Conservation (phyloP, 176 grass and related monocot genomes). For the Chloris gayana region DNA sequence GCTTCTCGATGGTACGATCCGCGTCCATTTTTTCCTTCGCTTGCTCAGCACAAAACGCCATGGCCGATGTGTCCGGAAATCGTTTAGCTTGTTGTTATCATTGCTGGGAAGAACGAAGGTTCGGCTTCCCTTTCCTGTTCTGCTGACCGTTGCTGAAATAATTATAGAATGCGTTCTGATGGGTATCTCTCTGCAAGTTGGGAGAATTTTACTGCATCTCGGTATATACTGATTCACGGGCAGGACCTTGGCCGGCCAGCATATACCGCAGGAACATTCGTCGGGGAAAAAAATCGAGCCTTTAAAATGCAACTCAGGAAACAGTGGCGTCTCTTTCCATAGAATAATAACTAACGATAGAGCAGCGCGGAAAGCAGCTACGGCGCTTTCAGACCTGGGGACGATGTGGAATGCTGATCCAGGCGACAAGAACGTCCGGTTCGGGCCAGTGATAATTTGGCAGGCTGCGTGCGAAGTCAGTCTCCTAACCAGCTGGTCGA, state of each 20-base stretch:
- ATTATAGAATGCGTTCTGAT: too few relatives aligned
- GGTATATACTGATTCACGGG: background rate
- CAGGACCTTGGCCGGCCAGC: too few relatives aligned
- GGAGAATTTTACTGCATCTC: background rate
- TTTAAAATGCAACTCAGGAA: background rate
- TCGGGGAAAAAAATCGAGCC: background rate
- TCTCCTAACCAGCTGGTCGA: background rate
- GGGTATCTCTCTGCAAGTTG: background rate
- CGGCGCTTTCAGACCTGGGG: background rate
- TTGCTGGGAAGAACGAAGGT: background rate
- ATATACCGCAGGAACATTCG: background rate
- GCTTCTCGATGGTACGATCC: background rate
- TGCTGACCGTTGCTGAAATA: too few relatives aligned
- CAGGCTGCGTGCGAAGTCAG: background rate
- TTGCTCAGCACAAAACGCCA: background rate
- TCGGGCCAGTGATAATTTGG: background rate
- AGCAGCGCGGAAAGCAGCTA: background rate
- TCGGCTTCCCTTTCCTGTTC: background rate
- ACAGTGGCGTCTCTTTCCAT: background rate
- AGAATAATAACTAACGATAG: background rate
- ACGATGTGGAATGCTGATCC: constrained; percentile 24
- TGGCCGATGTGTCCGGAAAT: background rate
- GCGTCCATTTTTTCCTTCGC: background rate
- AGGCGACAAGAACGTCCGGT: background rate
- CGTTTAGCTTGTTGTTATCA: background rate